Base-by-base conservation (phyloP, 2,329 filamentous ascomycete genomes). In the Cercospora sp. region DNA sequence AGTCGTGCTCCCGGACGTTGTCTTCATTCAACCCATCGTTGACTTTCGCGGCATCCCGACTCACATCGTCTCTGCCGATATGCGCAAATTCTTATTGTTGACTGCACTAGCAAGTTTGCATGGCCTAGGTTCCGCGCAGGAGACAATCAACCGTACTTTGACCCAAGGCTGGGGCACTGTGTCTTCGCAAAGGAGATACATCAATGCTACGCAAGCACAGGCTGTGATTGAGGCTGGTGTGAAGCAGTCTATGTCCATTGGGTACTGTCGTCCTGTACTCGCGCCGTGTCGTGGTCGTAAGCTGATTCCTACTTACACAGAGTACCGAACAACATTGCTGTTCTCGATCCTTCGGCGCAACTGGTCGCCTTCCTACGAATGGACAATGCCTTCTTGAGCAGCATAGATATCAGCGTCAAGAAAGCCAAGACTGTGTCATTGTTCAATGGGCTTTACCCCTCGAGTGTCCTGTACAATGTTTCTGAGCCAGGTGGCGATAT, bases 331-430 rank as follows among this genome's bases (percentile, higher is more conserved):
- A 73, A 75, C 69, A 75, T 76, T 39, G 74, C 75, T n/a, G 70
- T 76, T 13, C 66, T 73, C 26, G 74, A 77, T 51, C 74, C 75
- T 18, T 72, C 71, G 3, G 70, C 70, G 20, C 65, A 72, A 48
- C 70, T 77, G 36, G 74, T 77, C 36, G 75, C 72, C 18, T 75
- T 77, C 67, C 67, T 76, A 23, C 71, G 74, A n/a, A 77, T 75
- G 72, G 75, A 76, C 67, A 75, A 76, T 63, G 72, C 75, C 26
- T 76, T 69, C 63, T 72, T 75, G 28, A 72, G 67, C 31, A 73
- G 69, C 57, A 70, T 75, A 48, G 73, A 76, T 63, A 75, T 77
- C 61, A 70, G 65, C 42, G 75, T 73, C 55, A 76, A 75, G 68
- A 76, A 77, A 59, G 75, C 75, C 13, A 72, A 73, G 62, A 76